These are phyloP conservation scores for Myxozyma vanderwaltii DNA, from an alignment of 805 yeast genomes.

Conservation along the genomic window DNA sequence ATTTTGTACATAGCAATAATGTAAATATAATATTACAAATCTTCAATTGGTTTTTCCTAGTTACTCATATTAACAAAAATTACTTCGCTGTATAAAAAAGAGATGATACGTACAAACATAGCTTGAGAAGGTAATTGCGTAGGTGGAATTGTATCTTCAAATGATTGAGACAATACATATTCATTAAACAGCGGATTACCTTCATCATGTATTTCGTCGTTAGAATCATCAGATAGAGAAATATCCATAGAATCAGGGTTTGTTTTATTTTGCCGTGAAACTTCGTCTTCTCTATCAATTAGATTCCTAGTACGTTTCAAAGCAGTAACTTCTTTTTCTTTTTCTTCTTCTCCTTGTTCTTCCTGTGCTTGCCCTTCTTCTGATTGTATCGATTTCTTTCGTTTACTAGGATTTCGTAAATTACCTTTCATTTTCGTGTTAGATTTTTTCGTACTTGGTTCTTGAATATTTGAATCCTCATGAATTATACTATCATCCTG, in stretches of 20 bases:
- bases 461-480: too few species aligned
- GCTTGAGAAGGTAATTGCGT: background rate
- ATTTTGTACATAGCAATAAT: background rate
- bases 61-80: background rate
- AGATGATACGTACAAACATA: background rate
- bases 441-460: background rate
- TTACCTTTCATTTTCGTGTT: background rate
- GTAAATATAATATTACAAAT: background rate
- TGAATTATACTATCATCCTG: background rate
- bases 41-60: conserved; percentile 4
- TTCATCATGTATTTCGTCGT: background rate
- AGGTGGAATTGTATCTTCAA: background rate
- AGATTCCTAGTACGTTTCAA: too few species aligned
- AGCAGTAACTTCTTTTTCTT: background rate
- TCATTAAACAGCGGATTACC: background rate
- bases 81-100: background rate
- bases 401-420: background rate
- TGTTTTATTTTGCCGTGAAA: too few species aligned
- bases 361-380: background rate
- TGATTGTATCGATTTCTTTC: background rate
- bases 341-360: background rate
- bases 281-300: too few species aligned
- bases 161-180: background rate
- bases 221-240: too few species aligned
- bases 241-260: too few species aligned